A percentile compares a stretch with the other conserved stretches of the same genome.
Conservation (phyloP, 2,329 filamentous ascomycete species). For the Diplodia mutila region DNA sequence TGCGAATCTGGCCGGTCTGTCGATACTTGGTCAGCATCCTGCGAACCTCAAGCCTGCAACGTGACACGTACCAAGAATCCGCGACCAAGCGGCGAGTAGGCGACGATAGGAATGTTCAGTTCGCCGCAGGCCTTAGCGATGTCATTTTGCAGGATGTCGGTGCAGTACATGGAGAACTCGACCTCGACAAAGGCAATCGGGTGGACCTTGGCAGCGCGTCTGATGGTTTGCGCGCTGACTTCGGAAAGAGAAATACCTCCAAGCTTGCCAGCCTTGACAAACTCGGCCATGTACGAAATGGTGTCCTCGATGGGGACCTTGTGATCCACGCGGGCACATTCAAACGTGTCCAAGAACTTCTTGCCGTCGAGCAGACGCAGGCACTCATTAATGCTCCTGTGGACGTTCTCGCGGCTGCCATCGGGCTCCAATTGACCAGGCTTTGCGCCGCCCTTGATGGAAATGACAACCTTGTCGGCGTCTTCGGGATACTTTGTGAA, state of each 20-base stretch:
- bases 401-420: constrained; percentile 47
- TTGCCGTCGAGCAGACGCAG: constrained; percentile 50
- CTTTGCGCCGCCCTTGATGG: constrained; percentile 54
- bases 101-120: constrained; percentile 68
- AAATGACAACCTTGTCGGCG: constrained; percentile 54
- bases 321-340: constrained; percentile 51
- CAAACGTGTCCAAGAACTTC: constrained; percentile 55
- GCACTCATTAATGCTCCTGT: constrained; percentile 52
- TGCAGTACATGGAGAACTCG: constrained; percentile 62
- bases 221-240: constrained; percentile 50
- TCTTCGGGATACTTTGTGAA: constrained; percentile 57
- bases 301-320: constrained; percentile 51
- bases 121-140: constrained; percentile 62
- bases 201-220: constrained; percentile 56
- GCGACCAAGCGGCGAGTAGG: constrained; percentile 70
- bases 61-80: constrained; percentile 52
- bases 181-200: constrained; percentile 64
- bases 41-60: too few relatives aligned
- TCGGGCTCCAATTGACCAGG: constrained; percentile 43
- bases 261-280: constrained; percentile 47
- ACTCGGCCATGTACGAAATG: constrained; percentile 47
- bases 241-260: constrained; percentile 53
- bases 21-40: neutral
- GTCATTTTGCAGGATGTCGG: constrained; percentile 61
- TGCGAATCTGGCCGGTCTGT: constrained; percentile 47